Evolutionary conservation across 2,329 filamentous ascomycete species (phyloP).

Genomic region (Lecanosticta acicola): DNA sequence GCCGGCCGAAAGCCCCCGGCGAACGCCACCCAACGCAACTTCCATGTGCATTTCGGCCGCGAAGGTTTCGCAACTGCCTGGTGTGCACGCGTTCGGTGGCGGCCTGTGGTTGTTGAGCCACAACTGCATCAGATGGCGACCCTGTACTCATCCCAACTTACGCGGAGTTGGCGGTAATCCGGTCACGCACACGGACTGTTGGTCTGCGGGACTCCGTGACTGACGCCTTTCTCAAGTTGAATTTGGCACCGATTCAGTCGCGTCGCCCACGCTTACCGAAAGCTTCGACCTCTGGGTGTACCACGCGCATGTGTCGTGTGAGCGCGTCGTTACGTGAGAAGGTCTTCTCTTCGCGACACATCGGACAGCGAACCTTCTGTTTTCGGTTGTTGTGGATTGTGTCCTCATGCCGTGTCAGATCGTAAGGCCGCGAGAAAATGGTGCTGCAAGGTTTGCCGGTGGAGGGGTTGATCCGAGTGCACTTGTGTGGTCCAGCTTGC

Average conservation of each 20-base stretch:
- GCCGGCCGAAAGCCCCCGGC: neutral
- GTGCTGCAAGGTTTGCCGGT: conserved; percentile 94
- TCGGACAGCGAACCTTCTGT: conserved; percentile 85
- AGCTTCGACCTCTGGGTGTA: conserved; percentile 81
- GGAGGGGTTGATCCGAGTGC: conserved; percentile 86
- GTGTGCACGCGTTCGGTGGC: neutral
- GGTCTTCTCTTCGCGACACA: conserved; percentile 94
- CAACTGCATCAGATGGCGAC: neutral
- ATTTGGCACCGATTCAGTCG: conserved; percentile 6
- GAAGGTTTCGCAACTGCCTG: neutral
- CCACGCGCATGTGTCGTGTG: conserved; percentile 88
- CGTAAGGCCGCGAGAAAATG: conserved; percentile 90
- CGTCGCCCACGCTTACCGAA: conserved; percentile 57
- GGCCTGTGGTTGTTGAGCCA: neutral
- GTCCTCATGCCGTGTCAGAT: conserved; percentile 91
- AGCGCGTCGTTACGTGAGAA: conserved; percentile 94
- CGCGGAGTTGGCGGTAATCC: neutral
- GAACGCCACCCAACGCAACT: neutral
- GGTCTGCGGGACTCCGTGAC: too few species aligned
- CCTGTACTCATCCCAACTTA: neutral
- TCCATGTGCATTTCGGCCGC: neutral
- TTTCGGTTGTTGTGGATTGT: conserved; percentile 95
- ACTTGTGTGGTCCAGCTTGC: conserved; percentile 88
- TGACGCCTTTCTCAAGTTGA: too few species aligned
- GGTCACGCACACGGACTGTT: neutral